These are phyloP conservation scores for Penicillium sp. DNA, from an alignment of 2,329 filamentous ascomycete genomes.

Conservation along the genomic window DNA sequence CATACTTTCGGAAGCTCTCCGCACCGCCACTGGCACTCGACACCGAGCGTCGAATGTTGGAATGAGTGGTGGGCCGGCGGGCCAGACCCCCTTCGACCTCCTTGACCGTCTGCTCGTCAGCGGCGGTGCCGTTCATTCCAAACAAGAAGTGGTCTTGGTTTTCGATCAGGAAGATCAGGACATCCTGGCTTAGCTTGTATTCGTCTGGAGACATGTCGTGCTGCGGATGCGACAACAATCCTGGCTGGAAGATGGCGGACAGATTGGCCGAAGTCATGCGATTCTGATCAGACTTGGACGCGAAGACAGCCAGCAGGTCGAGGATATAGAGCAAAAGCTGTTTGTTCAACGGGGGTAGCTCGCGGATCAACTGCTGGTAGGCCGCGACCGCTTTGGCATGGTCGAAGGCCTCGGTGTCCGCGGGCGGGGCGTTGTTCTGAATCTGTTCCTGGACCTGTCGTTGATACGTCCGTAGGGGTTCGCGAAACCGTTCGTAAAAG, in stretches of 20 bases:
- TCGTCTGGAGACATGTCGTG: slow-evolving; percentile 95
- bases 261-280: slow-evolving; percentile 93
- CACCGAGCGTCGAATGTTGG: slow-evolving; percentile 58
- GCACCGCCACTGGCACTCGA: slow-evolving; percentile 84
- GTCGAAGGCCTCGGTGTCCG: slow-evolving; percentile 66
- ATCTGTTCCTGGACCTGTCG: slow-evolving; percentile 59
- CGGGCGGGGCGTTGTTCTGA: too few relatives aligned
- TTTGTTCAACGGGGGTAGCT: slow-evolving; percentile 82
- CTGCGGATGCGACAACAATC: slow-evolving; percentile 82
- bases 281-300: slow-evolving; percentile 91
- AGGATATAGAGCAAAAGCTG: slow-evolving; percentile 92
- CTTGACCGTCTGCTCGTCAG: slow-evolving; percentile 68
- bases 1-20: slow-evolving; percentile 74
- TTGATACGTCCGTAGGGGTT: slow-evolving; percentile 65
- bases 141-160: slow-evolving; percentile 98
- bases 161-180: slow-evolving; percentile 94
- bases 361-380: slow-evolving; percentile 85
- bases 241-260: slow-evolving; percentile 93
- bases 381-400: slow-evolving; percentile 64
- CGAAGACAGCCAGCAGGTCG: slow-evolving; percentile 90
- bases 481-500: slow-evolving; percentile 82
- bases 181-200: slow-evolving; percentile 90
- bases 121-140: slow-evolving; percentile 93
- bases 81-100: slow-evolving; percentile 56
- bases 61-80: slow-evolving; percentile 46